These are phyloP conservation scores for Clitopilus passeckerianus DNA, from an alignment of 768 basidiomycete species.

Conservation along the genomic window DNA sequence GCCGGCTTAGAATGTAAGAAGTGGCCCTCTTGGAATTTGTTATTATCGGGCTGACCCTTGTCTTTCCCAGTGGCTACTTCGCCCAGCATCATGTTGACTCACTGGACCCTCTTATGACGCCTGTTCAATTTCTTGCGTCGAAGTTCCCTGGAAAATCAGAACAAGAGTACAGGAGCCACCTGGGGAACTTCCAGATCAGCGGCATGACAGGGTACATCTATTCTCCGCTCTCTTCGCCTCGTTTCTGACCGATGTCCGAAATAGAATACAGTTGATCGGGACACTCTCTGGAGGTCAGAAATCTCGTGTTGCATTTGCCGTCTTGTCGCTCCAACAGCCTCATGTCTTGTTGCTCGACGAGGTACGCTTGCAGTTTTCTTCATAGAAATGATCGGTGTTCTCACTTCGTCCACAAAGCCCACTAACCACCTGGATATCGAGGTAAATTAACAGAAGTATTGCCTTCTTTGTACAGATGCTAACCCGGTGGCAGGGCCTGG, in stretches of 20 bases:
- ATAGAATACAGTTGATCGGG: slow-evolving; percentile 79
- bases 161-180: slow-evolving; percentile 92
- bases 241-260: neutral
- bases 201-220: slow-evolving; percentile 79
- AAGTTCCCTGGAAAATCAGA: slow-evolving; percentile 93
- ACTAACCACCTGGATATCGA: slow-evolving; percentile 97
- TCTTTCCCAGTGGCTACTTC: slow-evolving; percentile 68
- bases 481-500: slow-evolving; percentile 65
- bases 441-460: slow-evolving; percentile 27
- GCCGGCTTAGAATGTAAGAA: slow-evolving; percentile 80
- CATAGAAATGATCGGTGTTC: neutral
- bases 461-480: neutral
- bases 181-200: slow-evolving; percentile 97
- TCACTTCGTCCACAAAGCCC: slow-evolving; percentile 42
- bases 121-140: slow-evolving; percentile 89
- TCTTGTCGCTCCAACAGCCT: slow-evolving; percentile 80
- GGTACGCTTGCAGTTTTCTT: slow-evolving; percentile 34
- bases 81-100: slow-evolving; percentile 97
- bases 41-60: neutral
- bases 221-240: slow-evolving; percentile 1
- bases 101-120: slow-evolving; percentile 77
- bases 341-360: slow-evolving; percentile 95
- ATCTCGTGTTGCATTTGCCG: slow-evolving; percentile 89
- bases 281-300: slow-evolving; percentile 96
- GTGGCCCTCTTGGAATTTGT: neutral